Evolutionary conservation across 176 grass and related monocot genomes (phyloP), one percentile per base, ranked within the genome.

Genomic region (Rhynchospora breviuscula): DNA sequence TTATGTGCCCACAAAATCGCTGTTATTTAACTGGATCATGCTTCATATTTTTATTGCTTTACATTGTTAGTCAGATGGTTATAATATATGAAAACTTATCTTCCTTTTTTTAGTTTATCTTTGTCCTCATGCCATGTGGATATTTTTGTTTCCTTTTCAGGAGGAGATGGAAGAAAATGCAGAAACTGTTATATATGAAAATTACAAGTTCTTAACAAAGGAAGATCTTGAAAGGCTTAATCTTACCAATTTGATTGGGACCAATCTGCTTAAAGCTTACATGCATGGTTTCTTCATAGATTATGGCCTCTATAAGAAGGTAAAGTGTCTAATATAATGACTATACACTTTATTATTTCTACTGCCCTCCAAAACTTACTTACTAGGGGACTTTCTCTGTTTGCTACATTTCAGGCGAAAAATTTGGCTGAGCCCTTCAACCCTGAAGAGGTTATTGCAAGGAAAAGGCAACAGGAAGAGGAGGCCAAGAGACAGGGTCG

Each of bases 91-190:
- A 74, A 74, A 74, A 65, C 23, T 72, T 47, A 17, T 18, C 19
- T 54, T 76, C 11, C 53, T 29, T 3, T 52, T 76, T 76, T 76
- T 40, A 40, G 35, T 40, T 40, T 40, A 40, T 40, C 46, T 66
- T 82, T 81, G n/a, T 47, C 25, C 1, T 60, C 43, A 63, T 81
- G 59, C 35, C 4, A 10, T 65, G 43, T 18, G 21, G 48, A 81
- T 63, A 21, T 63, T 81, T 40, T 70, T 63, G 15, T 82, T 29
- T 12, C 46, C 85, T 83, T 63, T 90, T 83, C 73, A 98, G 95
- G 95, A 98, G 79, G 95, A 98, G 84, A 93, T 94, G 95, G 95
- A 98, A 90, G 95, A 98, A 83, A 88, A 83, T 69, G 49, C 87
- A 84, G 88, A 98, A 84, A 79, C 82, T 29, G 78, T 59, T 45